Base-by-base conservation (phyloP, 2,329 filamentous ascomycete genomes). In the Aspergillus alliaceus region DNA sequence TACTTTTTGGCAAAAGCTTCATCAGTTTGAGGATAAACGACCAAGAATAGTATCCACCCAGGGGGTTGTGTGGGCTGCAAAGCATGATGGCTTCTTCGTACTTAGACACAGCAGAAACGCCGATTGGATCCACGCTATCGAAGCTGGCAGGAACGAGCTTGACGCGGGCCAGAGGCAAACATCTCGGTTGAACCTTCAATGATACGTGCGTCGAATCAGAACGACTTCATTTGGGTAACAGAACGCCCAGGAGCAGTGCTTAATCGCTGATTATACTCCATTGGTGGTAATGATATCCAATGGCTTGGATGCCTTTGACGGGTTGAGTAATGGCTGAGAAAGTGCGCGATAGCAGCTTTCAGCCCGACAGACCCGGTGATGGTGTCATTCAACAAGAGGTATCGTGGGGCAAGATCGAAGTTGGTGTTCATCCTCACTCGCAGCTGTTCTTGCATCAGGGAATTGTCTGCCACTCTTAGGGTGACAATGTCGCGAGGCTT, bases 1-100 rank as follows among this genome's bases (percentile, higher is more conserved):
- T 85, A 70, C 54, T 76, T 75, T 52, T 81, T n/a, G n/a, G 71
- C 61, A 83, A 85, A 31, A 85, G 22, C 20, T 44, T 44, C 40
- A 44, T 44, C 11, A 27, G 40, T 2, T n/a, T 12, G 11, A 27
- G 20, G 11, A 39, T 15, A 22, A 44, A 25, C 22, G 18, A 39
- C 18, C 6, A n/a, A 20, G 35, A 5, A 44, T 44, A n/a, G 11
- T 12, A 27, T 24, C 22, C 20, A 24, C 40, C 40, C 12, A 44
- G n/a, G 11, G 40, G 40, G 9, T 44, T 44, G 20, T 44, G 40
- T 8, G 40, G 40, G 40, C n/a, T 44, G 40, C 24, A 44, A 15
- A 24, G 40, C 18, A 44, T n/a, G 11, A 44, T 27, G 18, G 35
- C 35, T 39, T 39, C n/a, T 39, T 39, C 35, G n/a, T 39, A 39